Conservation (phyloP, 2,329 filamentous ascomycete genomes). For the Ophiostoma ulmi region DNA sequence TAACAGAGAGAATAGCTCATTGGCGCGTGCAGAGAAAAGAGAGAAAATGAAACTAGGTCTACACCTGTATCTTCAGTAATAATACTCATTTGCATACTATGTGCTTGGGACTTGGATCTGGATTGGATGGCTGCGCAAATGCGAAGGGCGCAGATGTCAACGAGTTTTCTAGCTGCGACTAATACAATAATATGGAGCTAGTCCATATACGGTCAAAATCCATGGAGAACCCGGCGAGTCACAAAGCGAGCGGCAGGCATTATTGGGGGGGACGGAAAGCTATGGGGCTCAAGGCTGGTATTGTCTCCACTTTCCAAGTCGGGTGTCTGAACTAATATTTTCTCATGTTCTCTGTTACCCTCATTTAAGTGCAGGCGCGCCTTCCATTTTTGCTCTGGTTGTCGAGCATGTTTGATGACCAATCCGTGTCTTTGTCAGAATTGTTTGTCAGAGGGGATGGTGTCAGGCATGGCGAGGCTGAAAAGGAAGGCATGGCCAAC, state of each 20-base stretch:
- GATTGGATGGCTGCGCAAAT: not conserved
- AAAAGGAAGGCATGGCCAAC: not conserved
- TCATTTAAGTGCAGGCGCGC: not conserved
- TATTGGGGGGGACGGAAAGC: not conserved
- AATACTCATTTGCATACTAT: not conserved
- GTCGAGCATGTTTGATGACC: not conserved
- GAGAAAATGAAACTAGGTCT: not conserved
- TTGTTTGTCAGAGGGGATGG: not conserved
- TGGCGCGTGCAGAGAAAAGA: not conserved
- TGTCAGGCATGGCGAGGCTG: not conserved
- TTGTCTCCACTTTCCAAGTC: not conserved
- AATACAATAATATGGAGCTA: slow-evolving; percentile 4
- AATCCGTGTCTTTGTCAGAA: not conserved
- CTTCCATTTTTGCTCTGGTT: slow-evolving; percentile 5
- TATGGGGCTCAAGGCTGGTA: not conserved
- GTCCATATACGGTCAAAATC: not conserved
- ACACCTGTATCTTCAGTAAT: not conserved
- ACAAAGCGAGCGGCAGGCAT: not conserved
- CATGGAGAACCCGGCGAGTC: not conserved
- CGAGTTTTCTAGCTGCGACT: slow-evolving; percentile 13
- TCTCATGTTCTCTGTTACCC: not conserved
- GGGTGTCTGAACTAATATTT: not conserved
- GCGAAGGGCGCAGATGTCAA: slow-evolving; percentile 15
- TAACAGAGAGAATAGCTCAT: not conserved
- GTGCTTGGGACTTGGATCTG: not conserved